phyloP scores from a whole-genome alignment of 371 early-diverging fungal species.

The Mucor indicus region DNA sequence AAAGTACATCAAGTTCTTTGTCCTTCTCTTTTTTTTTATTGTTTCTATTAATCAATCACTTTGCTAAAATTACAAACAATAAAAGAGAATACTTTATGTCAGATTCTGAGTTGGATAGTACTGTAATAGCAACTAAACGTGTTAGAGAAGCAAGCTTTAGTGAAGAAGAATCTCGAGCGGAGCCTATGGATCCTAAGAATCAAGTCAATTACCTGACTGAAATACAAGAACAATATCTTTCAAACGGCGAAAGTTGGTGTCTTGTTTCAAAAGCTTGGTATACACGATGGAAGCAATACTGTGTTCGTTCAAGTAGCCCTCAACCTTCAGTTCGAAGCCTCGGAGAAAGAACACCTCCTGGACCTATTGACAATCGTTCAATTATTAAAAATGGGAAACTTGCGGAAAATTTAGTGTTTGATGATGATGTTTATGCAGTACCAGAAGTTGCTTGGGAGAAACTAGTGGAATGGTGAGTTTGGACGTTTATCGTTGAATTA shows the following conservation, averaged over 20 bases:
- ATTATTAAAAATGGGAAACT: conserved; percentile 11
- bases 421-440: conserved; percentile 8
- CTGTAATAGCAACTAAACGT: conserved; percentile 18
- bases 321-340: conserved; percentile 2
- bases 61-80: no score
- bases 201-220: conserved; percentile 16
- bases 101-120: conserved; percentile 16
- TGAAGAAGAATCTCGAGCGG: conserved; percentile 15
- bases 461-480: conserved; percentile 21
- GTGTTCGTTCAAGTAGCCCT: conserved; percentile 15
- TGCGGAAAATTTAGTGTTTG: conserved; percentile 6
- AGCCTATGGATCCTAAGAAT: conserved; percentile 16
- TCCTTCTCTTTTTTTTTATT: no score
- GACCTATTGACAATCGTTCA: conserved; percentile 15
- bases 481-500: neutral
- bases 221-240: conserved; percentile 14
- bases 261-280: conserved; percentile 20
- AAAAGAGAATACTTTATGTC: no score
- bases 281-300: conserved; percentile 21
- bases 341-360: conserved; percentile 14
- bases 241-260: conserved; percentile 17
- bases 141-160: conserved; percentile 28
- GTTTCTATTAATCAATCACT: no score
- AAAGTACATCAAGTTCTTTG: no score
- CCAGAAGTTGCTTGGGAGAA: conserved; percentile 21